Percentiles rank a stretch among this genome's conserved stretches.
Evolutionary conservation across 192 early-diverging fungal species (phyloP).

Genomic region (Linnemannia zychae): DNA sequence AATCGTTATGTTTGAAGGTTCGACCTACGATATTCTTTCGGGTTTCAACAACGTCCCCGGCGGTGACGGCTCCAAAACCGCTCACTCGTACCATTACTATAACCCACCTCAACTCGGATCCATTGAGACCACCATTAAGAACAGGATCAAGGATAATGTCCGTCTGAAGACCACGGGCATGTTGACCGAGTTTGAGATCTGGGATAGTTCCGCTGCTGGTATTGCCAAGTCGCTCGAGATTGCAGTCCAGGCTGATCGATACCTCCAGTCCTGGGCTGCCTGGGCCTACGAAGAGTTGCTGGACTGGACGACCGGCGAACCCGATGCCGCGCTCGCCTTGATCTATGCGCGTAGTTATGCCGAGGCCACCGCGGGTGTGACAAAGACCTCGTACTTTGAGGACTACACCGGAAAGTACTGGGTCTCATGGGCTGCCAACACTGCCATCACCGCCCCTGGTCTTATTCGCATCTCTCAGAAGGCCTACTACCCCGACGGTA

Average conservation of each 20-base stretch:
- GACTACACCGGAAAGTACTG: constrained; percentile 50
- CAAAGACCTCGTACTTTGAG: constrained; percentile 55
- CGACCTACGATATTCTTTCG: constrained; percentile 57
- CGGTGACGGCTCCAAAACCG: constrained; percentile 62
- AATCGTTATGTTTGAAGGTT: constrained; percentile 70
- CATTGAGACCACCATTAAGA: constrained; percentile 51
- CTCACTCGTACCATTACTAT: constrained; percentile 67
- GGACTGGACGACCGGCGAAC: constrained; percentile 2
- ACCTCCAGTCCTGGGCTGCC: constrained; percentile 67
- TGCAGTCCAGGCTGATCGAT: constrained; percentile 58
- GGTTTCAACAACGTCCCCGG: constrained; percentile 64
- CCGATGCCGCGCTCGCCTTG: constrained; percentile 38
- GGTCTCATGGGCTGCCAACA: constrained; percentile 48
- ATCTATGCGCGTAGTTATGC: constrained; percentile 58
- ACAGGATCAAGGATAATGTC: constrained; percentile 59
- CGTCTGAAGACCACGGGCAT: constrained; percentile 60
- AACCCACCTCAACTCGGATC: constrained; percentile 59
- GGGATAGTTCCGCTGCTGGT: constrained; percentile 47
- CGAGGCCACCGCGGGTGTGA: constrained; percentile 54
- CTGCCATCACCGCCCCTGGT: constrained; percentile 52
- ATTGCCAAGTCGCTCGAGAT: constrained; percentile 53
- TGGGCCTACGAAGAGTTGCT: constrained; percentile 69
- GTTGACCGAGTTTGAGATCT: constrained; percentile 69
- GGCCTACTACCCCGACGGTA: constrained; percentile 56
- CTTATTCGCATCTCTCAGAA: constrained; percentile 46